These are phyloP conservation scores for Tremella fuciformis DNA, from an alignment of 768 basidiomycete species.

Conservation along the genomic window DNA sequence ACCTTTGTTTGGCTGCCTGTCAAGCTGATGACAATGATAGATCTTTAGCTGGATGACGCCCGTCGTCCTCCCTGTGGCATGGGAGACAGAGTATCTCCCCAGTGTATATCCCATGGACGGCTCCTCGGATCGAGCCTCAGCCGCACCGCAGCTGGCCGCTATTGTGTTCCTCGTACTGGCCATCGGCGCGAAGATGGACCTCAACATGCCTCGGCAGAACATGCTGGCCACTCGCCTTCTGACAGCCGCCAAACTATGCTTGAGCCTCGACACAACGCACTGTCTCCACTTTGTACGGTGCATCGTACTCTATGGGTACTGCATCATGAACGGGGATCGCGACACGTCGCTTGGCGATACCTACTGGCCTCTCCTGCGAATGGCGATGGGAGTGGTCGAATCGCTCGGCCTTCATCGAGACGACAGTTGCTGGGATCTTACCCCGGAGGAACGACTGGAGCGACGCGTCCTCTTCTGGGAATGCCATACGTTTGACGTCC, in stretches of 20 bases:
- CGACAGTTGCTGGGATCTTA: conserved; percentile 15
- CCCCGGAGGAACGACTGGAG: conserved; percentile 10
- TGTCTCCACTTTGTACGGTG: conserved; percentile 22
- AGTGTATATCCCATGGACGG: conserved; percentile 12
- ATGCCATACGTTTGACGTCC: conserved; percentile 23
- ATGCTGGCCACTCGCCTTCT: conserved; percentile 3
- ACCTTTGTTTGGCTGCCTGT: background rate
- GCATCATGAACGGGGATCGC: conserved; percentile 23
- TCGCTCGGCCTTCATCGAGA: conserved; percentile 28
- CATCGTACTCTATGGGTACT: conserved; percentile 20
- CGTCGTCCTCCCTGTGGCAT: conserved; percentile 14
- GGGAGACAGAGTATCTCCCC: conserved; percentile 11
- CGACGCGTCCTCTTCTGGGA: conserved; percentile 29
- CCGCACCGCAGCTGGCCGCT: conserved; percentile 13
- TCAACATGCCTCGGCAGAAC: conserved; percentile 14
- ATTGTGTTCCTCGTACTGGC: conserved; percentile 18
- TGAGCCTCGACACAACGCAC: conserved; percentile 18
- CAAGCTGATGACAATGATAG: conserved; percentile 3
- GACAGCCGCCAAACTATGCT: conserved; percentile 18
- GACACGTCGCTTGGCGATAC: conserved; percentile 18
- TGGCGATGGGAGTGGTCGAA: conserved; percentile 26
- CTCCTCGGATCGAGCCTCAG: background rate
- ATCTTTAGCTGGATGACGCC: conserved; percentile 28
- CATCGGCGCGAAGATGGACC: conserved; percentile 21
- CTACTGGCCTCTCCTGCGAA: conserved; percentile 20